A percentile compares a stretch with the other conserved stretches of the same genome.
Conservation (phyloP, 1,284 basidiomycete species). For the Moesziomyces sp. region DNA sequence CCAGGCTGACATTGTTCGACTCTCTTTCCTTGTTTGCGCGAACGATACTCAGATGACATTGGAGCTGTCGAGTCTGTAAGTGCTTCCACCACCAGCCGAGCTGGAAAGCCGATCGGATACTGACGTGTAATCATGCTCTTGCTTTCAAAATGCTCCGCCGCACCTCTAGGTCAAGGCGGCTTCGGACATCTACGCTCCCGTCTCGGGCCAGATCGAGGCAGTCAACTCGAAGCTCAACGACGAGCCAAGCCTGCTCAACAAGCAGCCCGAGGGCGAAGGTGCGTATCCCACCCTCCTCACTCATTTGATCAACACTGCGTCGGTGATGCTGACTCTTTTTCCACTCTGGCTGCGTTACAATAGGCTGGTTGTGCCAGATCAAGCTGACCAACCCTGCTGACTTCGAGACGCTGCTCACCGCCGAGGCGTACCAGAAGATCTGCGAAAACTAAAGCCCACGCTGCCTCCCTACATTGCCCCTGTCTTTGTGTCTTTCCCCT, state of each 20-base stretch:
- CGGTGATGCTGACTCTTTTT: neutral
- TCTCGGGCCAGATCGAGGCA: constrained; percentile 83
- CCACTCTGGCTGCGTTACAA: no score
- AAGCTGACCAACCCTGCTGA: constrained; percentile 80
- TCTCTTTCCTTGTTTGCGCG: neutral
- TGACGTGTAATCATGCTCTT: constrained; percentile 4
- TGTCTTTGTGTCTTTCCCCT: neutral
- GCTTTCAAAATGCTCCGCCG: neutral
- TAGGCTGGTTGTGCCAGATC: constrained; percentile 97
- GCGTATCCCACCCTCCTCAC: constrained; percentile 54
- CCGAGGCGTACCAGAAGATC: constrained; percentile 78
- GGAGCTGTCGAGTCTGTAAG: constrained; percentile 90
- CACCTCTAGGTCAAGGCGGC: constrained; percentile 80
- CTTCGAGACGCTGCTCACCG: constrained; percentile 80
- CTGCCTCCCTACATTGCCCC: neutral
- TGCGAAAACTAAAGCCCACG: constrained; percentile 39
- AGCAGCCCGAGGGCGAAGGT: constrained; percentile 87
- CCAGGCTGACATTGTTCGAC: neutral
- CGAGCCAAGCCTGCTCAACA: constrained; percentile 86
- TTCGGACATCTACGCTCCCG: constrained; percentile 94
- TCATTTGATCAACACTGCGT: no score
- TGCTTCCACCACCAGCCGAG: neutral
- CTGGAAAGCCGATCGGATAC: neutral
- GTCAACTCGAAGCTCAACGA: constrained; percentile 81
- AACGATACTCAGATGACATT: constrained; percentile 78